Conservation (phyloP, 805 yeast genomes). For the Suhomyces pyralidae region DNA sequence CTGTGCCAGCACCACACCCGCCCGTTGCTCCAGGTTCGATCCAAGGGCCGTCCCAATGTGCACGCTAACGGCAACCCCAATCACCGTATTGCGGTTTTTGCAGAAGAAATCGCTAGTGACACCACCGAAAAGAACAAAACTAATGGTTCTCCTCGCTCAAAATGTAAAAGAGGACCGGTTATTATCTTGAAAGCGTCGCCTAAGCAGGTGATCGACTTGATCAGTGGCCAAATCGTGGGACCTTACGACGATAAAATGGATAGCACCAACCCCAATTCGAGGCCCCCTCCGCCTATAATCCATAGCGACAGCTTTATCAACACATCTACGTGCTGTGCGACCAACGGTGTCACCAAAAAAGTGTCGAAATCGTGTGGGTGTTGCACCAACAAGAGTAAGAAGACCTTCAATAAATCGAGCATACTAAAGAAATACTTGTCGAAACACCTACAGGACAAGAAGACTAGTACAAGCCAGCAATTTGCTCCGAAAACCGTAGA, state of each 20-base stretch:
- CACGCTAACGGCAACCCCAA: slow-evolving; percentile 48
- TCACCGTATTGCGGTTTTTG: slow-evolving; percentile 60
- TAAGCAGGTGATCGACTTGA: slow-evolving; percentile 39
- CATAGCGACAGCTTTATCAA: slow-evolving; percentile 33
- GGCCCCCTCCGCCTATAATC: slow-evolving; percentile 25
- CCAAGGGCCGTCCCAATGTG: slow-evolving; percentile 82
- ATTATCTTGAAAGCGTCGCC: slow-evolving; percentile 35
- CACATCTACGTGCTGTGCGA: slow-evolving; percentile 31
- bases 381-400: slow-evolving; percentile 23
- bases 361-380: slow-evolving; percentile 29
- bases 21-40: slow-evolving; percentile 79
- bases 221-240: slow-evolving; percentile 37
- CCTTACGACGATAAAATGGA: slow-evolving; percentile 26
- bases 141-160: slow-evolving; percentile 2
- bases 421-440: slow-evolving; percentile 20
- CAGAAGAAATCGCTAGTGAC: slow-evolving; percentile 34
- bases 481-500: neutral
- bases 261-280: slow-evolving; percentile 8
- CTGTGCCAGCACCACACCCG: slow-evolving; percentile 79
- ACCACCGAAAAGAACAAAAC: neutral
- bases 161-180: slow-evolving; percentile 12
- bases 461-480: neutral
- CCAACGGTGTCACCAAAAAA: slow-evolving; percentile 15
- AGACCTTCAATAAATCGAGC: slow-evolving; percentile 31
- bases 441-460: neutral